phyloP scores from a whole-genome alignment of 2,329 filamentous ascomycete genomes.

The Phialemoniopsis sp. region DNA sequence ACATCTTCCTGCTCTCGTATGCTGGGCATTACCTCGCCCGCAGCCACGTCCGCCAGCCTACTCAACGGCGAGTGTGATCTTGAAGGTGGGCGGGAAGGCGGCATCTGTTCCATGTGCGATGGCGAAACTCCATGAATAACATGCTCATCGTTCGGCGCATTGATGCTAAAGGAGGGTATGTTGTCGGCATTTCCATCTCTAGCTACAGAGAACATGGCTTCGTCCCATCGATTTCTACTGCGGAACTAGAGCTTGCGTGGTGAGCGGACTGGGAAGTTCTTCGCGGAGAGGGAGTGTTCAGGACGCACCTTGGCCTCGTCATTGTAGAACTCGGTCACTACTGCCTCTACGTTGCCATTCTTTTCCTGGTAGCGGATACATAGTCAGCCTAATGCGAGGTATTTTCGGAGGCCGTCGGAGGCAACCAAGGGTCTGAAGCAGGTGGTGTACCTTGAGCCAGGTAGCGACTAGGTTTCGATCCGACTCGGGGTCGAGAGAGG shows the following conservation, averaged over 20 bases:
- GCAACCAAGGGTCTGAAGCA: background rate
- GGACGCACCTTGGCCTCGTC: constrained; percentile 36
- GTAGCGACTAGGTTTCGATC: constrained; percentile 33
- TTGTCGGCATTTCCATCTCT: constrained; percentile 36
- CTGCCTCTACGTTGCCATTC: constrained; percentile 40
- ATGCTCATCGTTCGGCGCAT: constrained; percentile 41
- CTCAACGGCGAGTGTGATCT: constrained; percentile 53
- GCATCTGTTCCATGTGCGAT: constrained; percentile 34
- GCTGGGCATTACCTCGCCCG: constrained; percentile 15
- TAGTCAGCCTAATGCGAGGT: too few species aligned
- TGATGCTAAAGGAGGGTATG: constrained; percentile 49
- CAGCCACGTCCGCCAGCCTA: constrained; percentile 35
- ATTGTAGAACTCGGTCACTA: constrained; percentile 50
- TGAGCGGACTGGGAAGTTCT: constrained; percentile 2
- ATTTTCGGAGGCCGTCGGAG: too few species aligned
- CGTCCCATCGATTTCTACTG: constrained; percentile 51
- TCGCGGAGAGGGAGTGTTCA: background rate
- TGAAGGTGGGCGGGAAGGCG: constrained; percentile 60
- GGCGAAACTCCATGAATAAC: constrained; percentile 39
- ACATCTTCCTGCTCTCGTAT: constrained; percentile 43
- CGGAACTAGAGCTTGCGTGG: constrained; percentile 29
- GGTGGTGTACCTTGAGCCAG: constrained; percentile 28
- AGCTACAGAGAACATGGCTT: constrained; percentile 46
- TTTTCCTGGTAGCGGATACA: constrained; percentile 26
- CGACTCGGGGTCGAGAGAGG: constrained; percentile 24